Evolutionary conservation across 2,329 filamentous ascomycete genomes (phyloP).

Genomic region (Dryadomyces quercus-mongolicae): DNA sequence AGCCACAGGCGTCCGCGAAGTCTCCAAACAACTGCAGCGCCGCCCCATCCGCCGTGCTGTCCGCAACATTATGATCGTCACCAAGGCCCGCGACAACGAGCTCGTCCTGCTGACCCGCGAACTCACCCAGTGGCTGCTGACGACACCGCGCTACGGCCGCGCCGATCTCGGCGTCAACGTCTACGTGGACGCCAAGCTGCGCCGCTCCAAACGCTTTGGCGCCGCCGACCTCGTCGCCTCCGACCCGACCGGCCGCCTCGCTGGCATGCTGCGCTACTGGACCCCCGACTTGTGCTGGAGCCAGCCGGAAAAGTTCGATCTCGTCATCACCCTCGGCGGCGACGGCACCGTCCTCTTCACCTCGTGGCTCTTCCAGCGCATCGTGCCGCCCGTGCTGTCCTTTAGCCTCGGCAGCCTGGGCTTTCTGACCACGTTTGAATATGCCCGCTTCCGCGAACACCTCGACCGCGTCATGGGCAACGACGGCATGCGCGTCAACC

Average conservation of each 20-base stretch:
- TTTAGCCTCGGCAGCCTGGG: conserved; percentile 77
- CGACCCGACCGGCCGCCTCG: conserved; percentile 67
- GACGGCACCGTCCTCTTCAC: conserved; percentile 83
- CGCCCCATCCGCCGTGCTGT: conserved; percentile 87
- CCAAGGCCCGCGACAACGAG: conserved; percentile 91
- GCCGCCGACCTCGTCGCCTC: conserved; percentile 58
- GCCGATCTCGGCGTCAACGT: conserved; percentile 83
- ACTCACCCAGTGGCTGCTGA: conserved; percentile 75
- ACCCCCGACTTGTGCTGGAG: conserved; percentile 92
- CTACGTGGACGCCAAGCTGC: conserved; percentile 93
- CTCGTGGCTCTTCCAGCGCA: conserved; percentile 82
- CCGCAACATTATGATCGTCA: conserved; percentile 94
- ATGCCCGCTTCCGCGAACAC: conserved; percentile 75
- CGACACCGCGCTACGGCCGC: conserved; percentile 75
- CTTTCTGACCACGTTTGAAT: conserved; percentile 84
- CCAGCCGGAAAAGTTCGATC: conserved; percentile 86
- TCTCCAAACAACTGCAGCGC: conserved; percentile 88
- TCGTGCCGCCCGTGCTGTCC: conserved; percentile 73
- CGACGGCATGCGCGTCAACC: conserved; percentile 88
- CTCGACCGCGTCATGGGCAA: conserved; percentile 87
- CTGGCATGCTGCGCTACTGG: conserved; percentile 87
- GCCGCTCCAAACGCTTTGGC: conserved; percentile 78
- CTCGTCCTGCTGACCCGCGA: conserved; percentile 83
- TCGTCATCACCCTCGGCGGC: conserved; percentile 78
- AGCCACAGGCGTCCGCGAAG: conserved; percentile 85